These are phyloP conservation scores for Jacaranda mimosifolia DNA, from an alignment of 257 asterid genomes.

Conservation along the genomic window DNA sequence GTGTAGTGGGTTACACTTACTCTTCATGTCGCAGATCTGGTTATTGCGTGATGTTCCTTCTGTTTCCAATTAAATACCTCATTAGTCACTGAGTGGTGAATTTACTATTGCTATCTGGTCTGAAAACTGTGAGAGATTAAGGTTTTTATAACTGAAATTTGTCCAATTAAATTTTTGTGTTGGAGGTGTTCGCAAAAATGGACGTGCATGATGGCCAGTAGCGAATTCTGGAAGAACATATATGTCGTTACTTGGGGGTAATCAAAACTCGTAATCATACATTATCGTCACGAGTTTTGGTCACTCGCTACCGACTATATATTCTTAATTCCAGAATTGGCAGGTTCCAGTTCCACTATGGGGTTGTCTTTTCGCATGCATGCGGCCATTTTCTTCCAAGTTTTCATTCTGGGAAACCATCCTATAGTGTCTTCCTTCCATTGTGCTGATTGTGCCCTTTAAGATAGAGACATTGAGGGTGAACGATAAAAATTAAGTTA, in stretches of 20 bases:
- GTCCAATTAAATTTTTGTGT: conserved; percentile 8
- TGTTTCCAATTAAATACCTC: conserved; percentile 21
- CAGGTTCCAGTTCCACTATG: neutral
- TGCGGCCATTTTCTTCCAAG: neutral
- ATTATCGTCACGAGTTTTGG: conserved; percentile 7
- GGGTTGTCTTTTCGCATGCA: conserved; percentile 7
- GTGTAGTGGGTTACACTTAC: conserved; percentile 15
- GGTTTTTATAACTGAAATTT: conserved; percentile 21
- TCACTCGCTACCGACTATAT: neutral
- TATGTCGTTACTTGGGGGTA: neutral
- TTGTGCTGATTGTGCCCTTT: neutral
- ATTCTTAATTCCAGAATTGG: neutral
- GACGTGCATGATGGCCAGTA: neutral
- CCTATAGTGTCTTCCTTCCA: neutral
- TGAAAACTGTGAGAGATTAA: neutral
- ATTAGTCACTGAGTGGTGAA: neutral
- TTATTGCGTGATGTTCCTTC: conserved; percentile 7
- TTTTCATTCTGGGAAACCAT: neutral
- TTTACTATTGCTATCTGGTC: neutral
- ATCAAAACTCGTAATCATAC: neutral
- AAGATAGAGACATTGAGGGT: neutral
- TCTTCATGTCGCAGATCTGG: conserved; percentile 43
- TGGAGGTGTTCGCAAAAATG: conserved; percentile 13
- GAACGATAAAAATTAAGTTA: neutral
- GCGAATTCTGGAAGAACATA: conserved; percentile 8